Evolutionary conservation across 257 asterid genomes (phyloP), one percentile per base, ranked within the genome.

Genomic region (Nicotiana knightiana): DNA sequence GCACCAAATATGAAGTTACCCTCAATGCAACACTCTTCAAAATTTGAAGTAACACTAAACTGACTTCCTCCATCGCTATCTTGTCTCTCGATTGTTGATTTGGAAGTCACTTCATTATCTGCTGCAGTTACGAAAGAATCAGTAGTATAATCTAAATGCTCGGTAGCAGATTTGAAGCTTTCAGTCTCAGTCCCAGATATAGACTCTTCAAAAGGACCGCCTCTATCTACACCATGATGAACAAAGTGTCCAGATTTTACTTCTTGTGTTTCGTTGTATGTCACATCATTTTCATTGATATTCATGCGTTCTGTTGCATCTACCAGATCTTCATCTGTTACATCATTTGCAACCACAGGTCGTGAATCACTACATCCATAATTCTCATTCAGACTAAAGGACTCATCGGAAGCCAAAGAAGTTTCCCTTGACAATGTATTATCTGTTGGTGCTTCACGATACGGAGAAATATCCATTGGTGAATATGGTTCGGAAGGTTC

Each of bases 381-480:
- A 71, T 86, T 85, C 33, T 90, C 94, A 83, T 86, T 91, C 48
- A 84, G 76, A 79, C 80, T 79, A 76, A 67, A 82, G 76, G 89
- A 87, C 80, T 91, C 97, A 77, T 91, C 98, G 32, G 96, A 91
- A 84, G 91, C 89, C 83, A 90, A 92, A 48, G 97, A 94, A 80
- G 94, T 86, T 89, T 89, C 97, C 82, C 94, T 87, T n/a, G 97
- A 90, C 53, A 83, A 67, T 35, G 68, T 67, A 82, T 64, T 83
- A 83, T 84, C 90, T 28, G 86, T 91, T 78, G 89, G 80, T 58
- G 90, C 87, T 85, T 94, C 95, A 82, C 87, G 93, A 76, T 89
- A 94, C 0, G 99, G 97, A 85, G 99, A 96, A 87, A 93, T 81
- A 82, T 94, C 99, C 99, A 94, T 94, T 21, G 98, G 98, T 26